Evolutionary conservation across 306 rosid species (phyloP).

Genomic region (Fragaria ananassa): DNA sequence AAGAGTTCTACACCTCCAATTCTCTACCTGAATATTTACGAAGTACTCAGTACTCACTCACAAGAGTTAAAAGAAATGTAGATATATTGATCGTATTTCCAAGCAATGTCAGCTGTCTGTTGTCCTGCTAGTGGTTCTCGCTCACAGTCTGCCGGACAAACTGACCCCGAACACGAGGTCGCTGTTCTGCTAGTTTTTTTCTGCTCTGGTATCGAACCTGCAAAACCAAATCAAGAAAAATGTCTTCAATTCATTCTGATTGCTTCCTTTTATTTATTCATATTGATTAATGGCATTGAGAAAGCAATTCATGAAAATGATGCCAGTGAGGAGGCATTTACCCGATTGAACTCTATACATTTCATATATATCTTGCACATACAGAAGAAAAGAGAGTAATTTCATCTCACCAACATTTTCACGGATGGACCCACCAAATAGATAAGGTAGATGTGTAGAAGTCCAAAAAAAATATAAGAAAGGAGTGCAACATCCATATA

Average conservation of each 20-base stretch:
- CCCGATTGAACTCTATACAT: not conserved
- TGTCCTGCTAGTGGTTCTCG: slow-evolving; percentile 43
- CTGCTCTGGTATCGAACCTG: slow-evolving; percentile 78
- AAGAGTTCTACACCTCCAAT: not conserved
- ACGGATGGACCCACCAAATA: not conserved
- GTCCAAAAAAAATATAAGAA: not conserved
- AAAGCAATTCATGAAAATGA: not conserved
- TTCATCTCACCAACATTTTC: not conserved
- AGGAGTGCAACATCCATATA: not conserved
- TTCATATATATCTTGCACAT: not conserved
- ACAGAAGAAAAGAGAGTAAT: not conserved
- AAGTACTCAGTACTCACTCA: not conserved
- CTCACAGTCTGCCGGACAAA: slow-evolving; percentile 55
- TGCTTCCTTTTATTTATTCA: not conserved
- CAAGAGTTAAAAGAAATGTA: not conserved
- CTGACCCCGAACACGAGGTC: slow-evolving; percentile 68
- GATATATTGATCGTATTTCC: not conserved
- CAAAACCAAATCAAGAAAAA: slow-evolving; percentile 15
- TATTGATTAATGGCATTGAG: not conserved
- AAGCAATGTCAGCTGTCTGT: slow-evolving; percentile 44
- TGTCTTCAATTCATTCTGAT: not conserved
- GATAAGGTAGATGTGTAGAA: slow-evolving; percentile 9
- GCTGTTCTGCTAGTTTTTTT: slow-evolving; percentile 66
- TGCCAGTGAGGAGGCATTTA: not conserved
- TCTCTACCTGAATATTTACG: slow-evolving; percentile 11